Evolutionary conservation across 495 filamentous ascomycete species (phyloP).

Genomic region (Hypoxylon fuscum): DNA sequence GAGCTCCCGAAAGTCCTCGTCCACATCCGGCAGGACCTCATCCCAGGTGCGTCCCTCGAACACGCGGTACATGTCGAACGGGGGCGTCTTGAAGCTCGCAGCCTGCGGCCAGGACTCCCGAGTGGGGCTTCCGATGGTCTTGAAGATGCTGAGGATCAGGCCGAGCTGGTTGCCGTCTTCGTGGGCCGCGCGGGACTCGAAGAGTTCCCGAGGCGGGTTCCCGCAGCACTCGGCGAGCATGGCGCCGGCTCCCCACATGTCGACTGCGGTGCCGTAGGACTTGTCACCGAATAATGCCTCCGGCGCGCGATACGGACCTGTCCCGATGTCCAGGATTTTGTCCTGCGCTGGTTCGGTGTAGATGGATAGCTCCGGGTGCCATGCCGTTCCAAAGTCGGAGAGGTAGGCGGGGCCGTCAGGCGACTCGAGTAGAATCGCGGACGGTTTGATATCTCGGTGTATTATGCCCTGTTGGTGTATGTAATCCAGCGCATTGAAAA

Average conservation of each 20-base stretch:
- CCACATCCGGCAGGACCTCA: conserved; percentile 50
- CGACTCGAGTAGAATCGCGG: conserved; percentile 80
- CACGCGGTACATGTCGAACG: conserved; percentile 62
- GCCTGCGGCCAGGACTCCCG: conserved; percentile 77
- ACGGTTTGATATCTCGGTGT: conserved; percentile 94
- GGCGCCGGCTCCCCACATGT: conserved; percentile 91
- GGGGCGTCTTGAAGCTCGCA: conserved; percentile 54
- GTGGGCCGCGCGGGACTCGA: conserved; percentile 73
- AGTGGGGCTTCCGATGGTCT: conserved; percentile 84
- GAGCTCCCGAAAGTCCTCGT: conserved; percentile 43
- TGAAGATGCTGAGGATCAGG: conserved; percentile 89
- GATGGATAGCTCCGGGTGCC: conserved; percentile 67
- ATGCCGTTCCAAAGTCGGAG: conserved; percentile 92
- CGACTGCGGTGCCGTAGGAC: conserved; percentile 73
- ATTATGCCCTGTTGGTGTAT: conserved; percentile 80
- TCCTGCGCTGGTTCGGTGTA: conserved; percentile 67
- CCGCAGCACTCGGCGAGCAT: conserved; percentile 76
- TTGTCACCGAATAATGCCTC: conserved; percentile 89
- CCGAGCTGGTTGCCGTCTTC: conserved; percentile 92
- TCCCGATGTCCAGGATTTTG: conserved; percentile 94
- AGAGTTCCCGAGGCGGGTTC: conserved; percentile 67
- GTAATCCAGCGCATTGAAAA: conserved; percentile 77
- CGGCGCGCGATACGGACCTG: conserved; percentile 87
- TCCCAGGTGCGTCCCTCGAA: conserved; percentile 54
- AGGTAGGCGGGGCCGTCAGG: conserved; percentile 76